Evolutionary conservation across 345 rosid genomes (phyloP).

Genomic region (Eucalyptus coolabah): DNA sequence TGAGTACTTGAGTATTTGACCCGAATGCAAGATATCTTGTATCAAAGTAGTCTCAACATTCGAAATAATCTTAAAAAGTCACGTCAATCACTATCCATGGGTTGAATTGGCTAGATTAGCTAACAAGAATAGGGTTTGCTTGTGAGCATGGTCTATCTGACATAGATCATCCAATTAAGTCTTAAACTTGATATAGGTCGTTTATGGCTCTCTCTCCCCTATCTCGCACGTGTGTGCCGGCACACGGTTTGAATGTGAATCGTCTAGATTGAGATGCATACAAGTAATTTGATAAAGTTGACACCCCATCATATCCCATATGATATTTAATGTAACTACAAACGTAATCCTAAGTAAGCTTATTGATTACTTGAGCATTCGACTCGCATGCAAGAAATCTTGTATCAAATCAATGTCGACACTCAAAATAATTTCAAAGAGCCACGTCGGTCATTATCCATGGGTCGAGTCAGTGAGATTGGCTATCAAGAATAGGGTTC

Average conservation of each 20-base stretch:
- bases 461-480: not conserved
- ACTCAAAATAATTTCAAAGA: not conserved
- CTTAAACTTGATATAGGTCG: no score
- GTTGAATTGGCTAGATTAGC: no score
- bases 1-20: no score
- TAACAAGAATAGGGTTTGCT: no score
- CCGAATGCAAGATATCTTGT: no score
- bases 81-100: no score
- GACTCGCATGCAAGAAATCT: not conserved
- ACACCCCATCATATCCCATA: fast-evolving
- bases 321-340: not conserved
- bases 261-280: not conserved
- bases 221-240: no score
- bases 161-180: no score
- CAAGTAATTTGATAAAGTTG: not conserved
- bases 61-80: no score
- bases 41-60: no score
- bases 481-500: not conserved
- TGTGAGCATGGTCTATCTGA: no score
- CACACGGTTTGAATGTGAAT: not conserved
- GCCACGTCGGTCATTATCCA: not conserved
- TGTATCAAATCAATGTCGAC: not conserved
- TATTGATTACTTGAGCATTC: not conserved
- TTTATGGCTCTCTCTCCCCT: no score
- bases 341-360: not conserved